Base-by-base conservation (phyloP, 805 yeast species). In the Hanseniaspora lachancei region DNA sequence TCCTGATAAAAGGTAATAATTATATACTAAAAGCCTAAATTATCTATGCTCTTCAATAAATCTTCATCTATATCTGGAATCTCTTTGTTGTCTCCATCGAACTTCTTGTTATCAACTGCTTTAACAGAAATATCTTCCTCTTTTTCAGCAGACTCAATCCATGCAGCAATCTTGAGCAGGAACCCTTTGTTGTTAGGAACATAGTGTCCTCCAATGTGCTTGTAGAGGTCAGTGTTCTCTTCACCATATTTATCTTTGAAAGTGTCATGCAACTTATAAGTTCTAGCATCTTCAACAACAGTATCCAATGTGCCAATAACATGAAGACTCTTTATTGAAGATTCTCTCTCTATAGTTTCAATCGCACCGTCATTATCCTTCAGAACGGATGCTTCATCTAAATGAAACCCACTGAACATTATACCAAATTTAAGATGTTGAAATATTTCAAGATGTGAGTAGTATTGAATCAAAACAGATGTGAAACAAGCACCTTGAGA, bases 201-300 rank as follows among this genome's bases (percentile, higher is more conserved):
- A 64, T 83, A 91, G 66, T 91, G 98, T 1, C 96, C 96, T 52
- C 97, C 97, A 5, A 97, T 95, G 65, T 91, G 98, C 59, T 77
- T 82, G 57, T 89, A 61, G 2, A 52, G 32, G 47, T 75, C 47
- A 0, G 72, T 73, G 21, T 86, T 69, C 20, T 68, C 67, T 3
- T 62, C 64, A 20, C 69, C 72, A 29, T 52, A 52, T 13, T 35
- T 36, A 2, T 36, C 21, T 35, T 68, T 70, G 59, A 77, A 77
- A 18, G 73, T 71, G 10, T 79, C 76, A 59, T 73, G 81, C n/a
- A 91, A 71, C 2, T 70, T 67, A 68, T 77, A 66, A 0, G 84
- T 75, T 60, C 95, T 74, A 44, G 79, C 82, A 50, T 84, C 89
- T 1, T 81, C 76, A 1, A 93, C 95, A 13, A 91, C 83, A 0